These are phyloP conservation scores for Panellus pusillus DNA, from an alignment of 768 basidiomycete species.

Conservation along the genomic window DNA sequence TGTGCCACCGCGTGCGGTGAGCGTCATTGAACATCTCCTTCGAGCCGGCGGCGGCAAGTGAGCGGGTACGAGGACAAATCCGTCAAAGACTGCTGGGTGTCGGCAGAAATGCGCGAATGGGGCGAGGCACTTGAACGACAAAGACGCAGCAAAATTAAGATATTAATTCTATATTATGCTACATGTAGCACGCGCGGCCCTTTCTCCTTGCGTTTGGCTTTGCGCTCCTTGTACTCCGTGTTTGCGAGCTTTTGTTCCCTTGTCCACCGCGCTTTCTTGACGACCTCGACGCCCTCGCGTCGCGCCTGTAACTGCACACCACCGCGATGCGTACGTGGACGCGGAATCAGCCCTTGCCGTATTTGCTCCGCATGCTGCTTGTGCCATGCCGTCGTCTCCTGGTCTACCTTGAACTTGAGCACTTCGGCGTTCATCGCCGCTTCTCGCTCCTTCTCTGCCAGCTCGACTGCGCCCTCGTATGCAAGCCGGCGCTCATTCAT, in stretches of 20 bases:
- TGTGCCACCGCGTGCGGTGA: slow-evolving; percentile 65
- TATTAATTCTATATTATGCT: slow-evolving; percentile 5
- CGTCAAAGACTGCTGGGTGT: slow-evolving; percentile 77
- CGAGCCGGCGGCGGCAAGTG: slow-evolving; percentile 66
- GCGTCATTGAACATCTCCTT: slow-evolving; percentile 74
- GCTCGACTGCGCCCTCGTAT: slow-evolving; percentile 65
- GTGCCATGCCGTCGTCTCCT: slow-evolving; percentile 24
- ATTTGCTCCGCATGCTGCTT: slow-evolving; percentile 10
- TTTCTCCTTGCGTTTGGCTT: background rate
- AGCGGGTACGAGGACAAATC: slow-evolving; percentile 66
- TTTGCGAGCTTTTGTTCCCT: slow-evolving; percentile 20
- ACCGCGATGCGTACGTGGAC: background rate
- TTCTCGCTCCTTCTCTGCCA: slow-evolving; percentile 35
- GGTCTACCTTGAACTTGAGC: slow-evolving; percentile 28
- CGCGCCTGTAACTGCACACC: slow-evolving; percentile 9
- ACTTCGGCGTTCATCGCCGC: slow-evolving; percentile 24
- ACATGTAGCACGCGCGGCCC: slow-evolving; percentile 1
- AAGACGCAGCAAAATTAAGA: slow-evolving; percentile 7
- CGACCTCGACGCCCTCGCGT: background rate
- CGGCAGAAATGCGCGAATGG: slow-evolving; percentile 72
- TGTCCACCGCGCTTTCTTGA: slow-evolving; percentile 17
- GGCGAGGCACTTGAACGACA: slow-evolving; percentile 34
- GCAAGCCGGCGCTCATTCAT: slow-evolving; percentile 88
- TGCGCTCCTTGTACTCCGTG: slow-evolving; percentile 12
- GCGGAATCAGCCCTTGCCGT: slow-evolving; percentile 2